Conservation (phyloP, 1,284 basidiomycete genomes). For the Trichosporon sp. region DNA sequence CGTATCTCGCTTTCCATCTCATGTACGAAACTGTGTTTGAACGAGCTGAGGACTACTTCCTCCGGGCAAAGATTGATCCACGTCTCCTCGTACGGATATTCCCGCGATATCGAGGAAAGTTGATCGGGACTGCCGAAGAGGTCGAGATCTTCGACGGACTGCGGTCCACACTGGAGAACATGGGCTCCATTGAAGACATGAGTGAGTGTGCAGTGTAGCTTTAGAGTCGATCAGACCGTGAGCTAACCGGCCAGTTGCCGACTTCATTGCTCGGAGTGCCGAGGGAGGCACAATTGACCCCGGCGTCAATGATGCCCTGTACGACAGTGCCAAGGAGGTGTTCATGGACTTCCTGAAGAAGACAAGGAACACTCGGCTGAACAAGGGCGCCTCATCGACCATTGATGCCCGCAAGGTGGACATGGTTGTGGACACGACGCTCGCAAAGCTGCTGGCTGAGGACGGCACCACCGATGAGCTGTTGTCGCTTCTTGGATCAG, state of each 20-base stretch:
- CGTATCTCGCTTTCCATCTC: slow-evolving; percentile 54
- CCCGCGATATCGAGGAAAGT: slow-evolving; percentile 48
- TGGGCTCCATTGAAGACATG: slow-evolving; percentile 52
- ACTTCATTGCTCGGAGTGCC: slow-evolving; percentile 23
- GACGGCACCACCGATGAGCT: slow-evolving; percentile 68
- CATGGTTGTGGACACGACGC: slow-evolving; percentile 73
- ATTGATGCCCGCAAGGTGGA: slow-evolving; percentile 55
- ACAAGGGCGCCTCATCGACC: slow-evolving; percentile 46
- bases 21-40: slow-evolving; percentile 55
- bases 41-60: slow-evolving; percentile 54
- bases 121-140: slow-evolving; percentile 52
- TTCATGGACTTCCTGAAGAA: slow-evolving; percentile 55
- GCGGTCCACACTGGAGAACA: slow-evolving; percentile 40
- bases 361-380: slow-evolving; percentile 52
- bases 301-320: slow-evolving; percentile 35
- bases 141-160: slow-evolving; percentile 55
- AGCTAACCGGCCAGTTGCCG: slow-evolving; percentile 25
- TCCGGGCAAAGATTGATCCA: slow-evolving; percentile 52
- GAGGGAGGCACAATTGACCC: background rate
- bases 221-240: slow-evolving; percentile 8
- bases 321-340: slow-evolving; percentile 52
- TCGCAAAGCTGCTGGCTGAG: slow-evolving; percentile 72
- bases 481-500: slow-evolving; percentile 64
- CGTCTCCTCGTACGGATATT: slow-evolving; percentile 57
- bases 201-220: slow-evolving; percentile 45